Conservation (phyloP, 1,284 basidiomycete genomes). For the Apiotrichum montevideense region DNA sequence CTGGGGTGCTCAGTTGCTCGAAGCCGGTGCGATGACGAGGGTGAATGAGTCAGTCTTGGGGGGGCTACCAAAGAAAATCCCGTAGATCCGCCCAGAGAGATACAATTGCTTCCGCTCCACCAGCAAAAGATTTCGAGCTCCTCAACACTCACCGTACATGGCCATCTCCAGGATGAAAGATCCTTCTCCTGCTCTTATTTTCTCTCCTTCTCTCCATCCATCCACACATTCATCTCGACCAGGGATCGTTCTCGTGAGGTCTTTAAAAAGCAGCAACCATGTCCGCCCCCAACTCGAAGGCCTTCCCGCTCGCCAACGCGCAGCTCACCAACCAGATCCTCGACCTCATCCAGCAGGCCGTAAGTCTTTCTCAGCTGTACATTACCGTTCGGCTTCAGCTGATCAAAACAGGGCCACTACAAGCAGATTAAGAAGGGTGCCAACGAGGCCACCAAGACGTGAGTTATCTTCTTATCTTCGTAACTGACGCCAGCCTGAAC, state of each 20-base stretch:
- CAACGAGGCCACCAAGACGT: slow-evolving; percentile 72
- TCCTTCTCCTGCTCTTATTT: no score
- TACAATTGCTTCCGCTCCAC: no score
- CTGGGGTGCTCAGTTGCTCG: no score
- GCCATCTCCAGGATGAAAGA: no score
- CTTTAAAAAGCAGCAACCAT: slow-evolving; percentile 9
- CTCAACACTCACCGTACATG: no score
- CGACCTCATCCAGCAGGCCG: slow-evolving; percentile 79
- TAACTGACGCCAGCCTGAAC: slow-evolving; percentile 12
- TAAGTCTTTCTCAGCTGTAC: not conserved
- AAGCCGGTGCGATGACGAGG: no score
- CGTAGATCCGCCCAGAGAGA: no score
- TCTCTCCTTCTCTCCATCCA: not conserved
- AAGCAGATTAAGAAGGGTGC: slow-evolving; percentile 92
- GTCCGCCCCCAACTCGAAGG: slow-evolving; percentile 59
- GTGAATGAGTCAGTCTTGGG: no score
- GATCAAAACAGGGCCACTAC: slow-evolving; percentile 49
- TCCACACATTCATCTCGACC: slow-evolving; percentile 18
- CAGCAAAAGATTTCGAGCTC: no score
- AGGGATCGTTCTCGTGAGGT: slow-evolving; percentile 35
- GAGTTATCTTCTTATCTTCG: not conserved
- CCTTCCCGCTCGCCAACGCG: slow-evolving; percentile 87
- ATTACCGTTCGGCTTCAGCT: not conserved
- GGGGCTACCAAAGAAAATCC: no score
- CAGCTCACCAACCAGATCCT: slow-evolving; percentile 89